These are phyloP conservation scores for Leucocoprinus leucothites DNA, from an alignment of 768 basidiomycete species.

Conservation along the genomic window DNA sequence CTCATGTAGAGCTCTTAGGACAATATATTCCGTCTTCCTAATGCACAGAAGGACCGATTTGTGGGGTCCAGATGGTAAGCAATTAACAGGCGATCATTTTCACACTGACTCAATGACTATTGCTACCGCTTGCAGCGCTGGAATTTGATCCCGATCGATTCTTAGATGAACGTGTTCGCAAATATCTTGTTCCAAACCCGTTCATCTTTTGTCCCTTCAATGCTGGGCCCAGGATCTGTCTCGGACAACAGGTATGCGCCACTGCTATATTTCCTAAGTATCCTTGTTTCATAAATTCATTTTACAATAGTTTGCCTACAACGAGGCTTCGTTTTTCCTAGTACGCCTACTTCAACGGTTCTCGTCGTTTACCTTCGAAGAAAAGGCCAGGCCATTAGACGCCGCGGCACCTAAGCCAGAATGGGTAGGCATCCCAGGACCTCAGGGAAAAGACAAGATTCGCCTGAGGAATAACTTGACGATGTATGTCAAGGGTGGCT, in stretches of 20 bases:
- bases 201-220: conserved; percentile 40
- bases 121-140: too few species aligned
- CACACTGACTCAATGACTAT: too few species aligned
- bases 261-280: too few species aligned
- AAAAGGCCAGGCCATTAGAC: conserved; percentile 29
- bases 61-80: conserved; percentile 33
- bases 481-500: conserved; percentile 39
- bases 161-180: conserved; percentile 46
- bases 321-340: conserved; percentile 52
- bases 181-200: conserved; percentile 39
- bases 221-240: conserved; percentile 34
- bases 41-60: conserved; percentile 49
- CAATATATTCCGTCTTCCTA: conserved; percentile 34
- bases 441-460: conserved; percentile 40
- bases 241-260: conserved; percentile 33
- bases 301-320: conserved; percentile 45
- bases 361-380: conserved; percentile 35
- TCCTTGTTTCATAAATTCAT: background rate
- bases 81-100: background rate
- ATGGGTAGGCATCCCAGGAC: conserved; percentile 21
- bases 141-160: conserved; percentile 56
- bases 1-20: background rate
- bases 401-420: conserved; percentile 24
- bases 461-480: conserved; percentile 37
- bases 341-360: conserved; percentile 50